phyloP scores from a whole-genome alignment of 1,284 basidiomycete species.

The Anthracocystis walkeri region DNA sequence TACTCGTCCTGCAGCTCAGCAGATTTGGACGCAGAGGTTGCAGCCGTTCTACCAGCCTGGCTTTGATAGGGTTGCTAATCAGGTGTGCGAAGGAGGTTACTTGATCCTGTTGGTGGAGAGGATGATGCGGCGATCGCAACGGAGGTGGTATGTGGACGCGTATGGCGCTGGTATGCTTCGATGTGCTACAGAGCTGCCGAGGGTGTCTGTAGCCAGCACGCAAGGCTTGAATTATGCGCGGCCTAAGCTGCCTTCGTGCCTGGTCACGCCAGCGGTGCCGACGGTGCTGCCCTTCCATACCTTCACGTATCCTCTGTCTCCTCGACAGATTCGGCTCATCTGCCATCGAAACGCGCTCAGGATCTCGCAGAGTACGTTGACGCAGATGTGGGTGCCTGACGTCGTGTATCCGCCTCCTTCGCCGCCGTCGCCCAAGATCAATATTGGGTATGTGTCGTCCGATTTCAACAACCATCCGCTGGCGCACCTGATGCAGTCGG shows the following conservation, averaged over 20 bases:
- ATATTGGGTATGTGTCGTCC: conserved; percentile 76
- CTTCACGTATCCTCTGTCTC: conserved; percentile 75
- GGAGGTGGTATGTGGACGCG: conserved; percentile 73
- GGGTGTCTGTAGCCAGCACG: conserved; percentile 21
- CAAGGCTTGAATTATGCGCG: conserved; percentile 63
- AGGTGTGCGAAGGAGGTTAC: conserved; percentile 74
- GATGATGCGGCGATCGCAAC: conserved; percentile 73
- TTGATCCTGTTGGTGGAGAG: conserved; percentile 75
- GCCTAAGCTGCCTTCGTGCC: conserved; percentile 70
- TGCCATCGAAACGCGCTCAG: conserved; percentile 75
- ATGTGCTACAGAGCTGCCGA: conserved; percentile 20
- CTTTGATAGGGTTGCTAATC: conserved; percentile 59
- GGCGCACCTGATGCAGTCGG: conserved; percentile 76
- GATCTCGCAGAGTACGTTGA: conserved; percentile 73
- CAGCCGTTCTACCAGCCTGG: conserved; percentile 69
- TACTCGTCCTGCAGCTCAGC: conserved; percentile 59
- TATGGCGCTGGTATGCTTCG: conserved; percentile 31
- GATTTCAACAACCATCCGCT: conserved; percentile 78
- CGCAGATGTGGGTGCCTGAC: conserved; percentile 73
- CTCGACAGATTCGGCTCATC: conserved; percentile 74
- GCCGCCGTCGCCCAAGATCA: conserved; percentile 72
- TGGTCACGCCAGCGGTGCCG: conserved; percentile 72
- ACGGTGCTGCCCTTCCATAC: conserved; percentile 76
- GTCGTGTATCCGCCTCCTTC: conserved; percentile 74
- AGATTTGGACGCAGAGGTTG: conserved; percentile 71